Evolutionary conservation across 2,329 filamentous ascomycete species (phyloP).

Genomic region (Basipetospora sp.): DNA sequence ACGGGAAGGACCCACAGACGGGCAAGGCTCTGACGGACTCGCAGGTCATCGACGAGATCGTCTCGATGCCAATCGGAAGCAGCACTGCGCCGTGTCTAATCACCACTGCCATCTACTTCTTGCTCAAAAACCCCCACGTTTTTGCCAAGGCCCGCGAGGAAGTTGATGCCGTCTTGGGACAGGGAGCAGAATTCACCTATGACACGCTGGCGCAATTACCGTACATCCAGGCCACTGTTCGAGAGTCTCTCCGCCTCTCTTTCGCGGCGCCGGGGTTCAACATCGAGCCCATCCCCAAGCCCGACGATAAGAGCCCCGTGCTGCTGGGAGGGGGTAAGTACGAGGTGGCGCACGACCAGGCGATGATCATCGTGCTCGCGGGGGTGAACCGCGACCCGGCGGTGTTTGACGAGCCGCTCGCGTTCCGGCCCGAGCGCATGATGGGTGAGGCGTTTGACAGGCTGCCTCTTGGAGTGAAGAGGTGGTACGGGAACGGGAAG

Average conservation of each 20-base stretch:
- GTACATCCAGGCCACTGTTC: conserved; percentile 51
- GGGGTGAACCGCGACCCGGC: conserved; percentile 46
- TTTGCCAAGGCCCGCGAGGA: conserved; percentile 51
- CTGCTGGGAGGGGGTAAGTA: conserved; percentile 46
- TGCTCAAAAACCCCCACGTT: conserved; percentile 47
- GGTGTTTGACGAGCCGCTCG: conserved; percentile 51
- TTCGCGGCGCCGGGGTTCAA: conserved; percentile 39
- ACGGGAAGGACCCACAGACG: conserved; percentile 51
- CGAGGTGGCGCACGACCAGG: conserved; percentile 35
- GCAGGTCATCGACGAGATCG: conserved; percentile 54
- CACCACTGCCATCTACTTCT: conserved; percentile 49
- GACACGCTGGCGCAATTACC: conserved; percentile 50
- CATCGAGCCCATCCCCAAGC: conserved; percentile 37
- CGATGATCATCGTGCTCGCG: conserved; percentile 33
- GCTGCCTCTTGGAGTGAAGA: too few species aligned
- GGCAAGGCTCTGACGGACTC: conserved; percentile 48
- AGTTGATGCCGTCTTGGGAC: conserved; percentile 50
- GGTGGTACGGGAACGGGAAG: conserved; percentile 61
- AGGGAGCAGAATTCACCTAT: conserved; percentile 37
- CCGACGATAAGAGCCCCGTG: conserved; percentile 36
- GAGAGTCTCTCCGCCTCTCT: conserved; percentile 50
- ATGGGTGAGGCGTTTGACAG: conserved; percentile 50
- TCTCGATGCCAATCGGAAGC: conserved; percentile 58
- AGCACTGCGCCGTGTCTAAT: conserved; percentile 51
- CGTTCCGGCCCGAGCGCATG: conserved; percentile 60